Evolutionary conservation across 768 basidiomycete genomes (phyloP), one percentile per base, ranked within the genome.

Genomic region (Jaapia argillacea): DNA sequence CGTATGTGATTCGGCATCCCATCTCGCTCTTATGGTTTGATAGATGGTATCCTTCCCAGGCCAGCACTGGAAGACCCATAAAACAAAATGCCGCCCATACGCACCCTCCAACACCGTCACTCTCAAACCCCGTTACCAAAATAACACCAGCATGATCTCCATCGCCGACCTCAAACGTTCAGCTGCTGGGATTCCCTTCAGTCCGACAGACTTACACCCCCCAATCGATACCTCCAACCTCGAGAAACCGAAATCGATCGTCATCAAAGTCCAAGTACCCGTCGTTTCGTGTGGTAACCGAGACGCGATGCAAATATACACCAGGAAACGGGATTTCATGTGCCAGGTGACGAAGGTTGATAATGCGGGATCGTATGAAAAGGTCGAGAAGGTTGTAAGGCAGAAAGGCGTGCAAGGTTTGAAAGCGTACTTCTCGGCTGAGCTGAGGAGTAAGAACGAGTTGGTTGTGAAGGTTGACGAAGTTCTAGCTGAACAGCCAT

Each of bases 361-460:
- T 45, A 57, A 53, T 24, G 57, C 52, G 14, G 47, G 39, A 0
- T 68, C 53, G 1, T 80, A 75, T 46, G 67, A 72, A 42, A 48
- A 57, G 1, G 33, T 80, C 10, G 48, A 53, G 6, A 49, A 61
- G n/a, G 55, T 62, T 4, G 59, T 81, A 20, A 59, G 54, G 40
- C 51, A 50, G n/a, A 64, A 66, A 33, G 71, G 72, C 4, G 63
- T 71, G 4, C 53, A 57, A 3, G 67, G 68, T 0, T 50, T 51
- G 35, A 78, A 77, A 52, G 77, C 69, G 0, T 78, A 79, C 52
- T 76, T 79, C 41, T 61, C 66, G 7, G 75, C 75, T 0, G 72
- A 75, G 51, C 46, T 79, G 53, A 66, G 58, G 51, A 66, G 58
- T 36, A 58, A 60, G 37, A 61, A 75, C 38, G 68, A 70, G 50